Evolutionary conservation across 257 asterid species (phyloP).

Genomic region (Solanum corneliomulleri): DNA sequence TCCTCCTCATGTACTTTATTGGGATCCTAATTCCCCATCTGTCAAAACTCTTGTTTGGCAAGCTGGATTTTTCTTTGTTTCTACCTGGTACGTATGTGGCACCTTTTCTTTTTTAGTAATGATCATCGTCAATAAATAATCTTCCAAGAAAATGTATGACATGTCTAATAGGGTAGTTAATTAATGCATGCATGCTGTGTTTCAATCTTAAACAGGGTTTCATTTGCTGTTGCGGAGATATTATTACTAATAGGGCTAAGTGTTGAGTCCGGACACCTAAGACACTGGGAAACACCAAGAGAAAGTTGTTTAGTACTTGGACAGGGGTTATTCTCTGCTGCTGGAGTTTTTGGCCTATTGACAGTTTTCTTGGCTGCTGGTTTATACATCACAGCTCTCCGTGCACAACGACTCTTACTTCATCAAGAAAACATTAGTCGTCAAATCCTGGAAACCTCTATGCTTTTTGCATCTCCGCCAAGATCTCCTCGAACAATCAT

Average conservation of each 20-base stretch:
- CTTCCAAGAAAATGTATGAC: not conserved
- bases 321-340: conserved; percentile 65
- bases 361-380: conserved; percentile 66
- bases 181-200: not conserved
- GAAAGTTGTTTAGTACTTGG: conserved; percentile 37
- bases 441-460: conserved; percentile 37
- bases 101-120: not conserved
- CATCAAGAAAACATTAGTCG: conserved; percentile 29
- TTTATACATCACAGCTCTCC: conserved; percentile 49
- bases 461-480: conserved; percentile 58
- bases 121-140: not conserved
- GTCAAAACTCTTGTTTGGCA: conserved; percentile 48
- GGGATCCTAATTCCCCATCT: conserved; percentile 46
- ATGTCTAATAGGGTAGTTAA: not conserved
- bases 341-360: conserved; percentile 60
- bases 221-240: conserved; percentile 76
- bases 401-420: conserved; percentile 25
- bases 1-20: conserved; percentile 21
- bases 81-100: conserved; percentile 46
- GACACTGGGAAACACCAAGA: conserved; percentile 47
- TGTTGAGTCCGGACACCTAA: conserved; percentile 84
- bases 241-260: conserved; percentile 62
- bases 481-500: conserved; percentile 27
- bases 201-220: conserved; percentile 29
- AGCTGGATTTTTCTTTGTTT: conserved; percentile 66